These are phyloP conservation scores for Berkeleyomyces rouxiae DNA, from an alignment of 2,329 filamentous ascomycete species.

Conservation along the genomic window DNA sequence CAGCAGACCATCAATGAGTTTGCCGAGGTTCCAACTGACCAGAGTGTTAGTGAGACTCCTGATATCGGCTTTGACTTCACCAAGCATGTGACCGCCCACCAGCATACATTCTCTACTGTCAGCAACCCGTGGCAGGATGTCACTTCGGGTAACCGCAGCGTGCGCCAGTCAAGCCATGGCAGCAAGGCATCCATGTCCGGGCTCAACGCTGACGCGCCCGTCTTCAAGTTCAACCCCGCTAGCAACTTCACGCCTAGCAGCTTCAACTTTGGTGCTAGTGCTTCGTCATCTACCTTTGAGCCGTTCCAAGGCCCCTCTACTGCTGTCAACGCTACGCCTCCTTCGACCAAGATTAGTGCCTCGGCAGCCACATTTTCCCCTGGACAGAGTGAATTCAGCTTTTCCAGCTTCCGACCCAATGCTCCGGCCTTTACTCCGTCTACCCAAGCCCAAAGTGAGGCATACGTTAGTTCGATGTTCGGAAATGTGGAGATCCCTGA, in stretches of 20 bases:
- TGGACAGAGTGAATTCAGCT: slow-evolving; percentile 46
- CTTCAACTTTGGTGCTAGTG: slow-evolving; percentile 28
- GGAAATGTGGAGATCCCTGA: slow-evolving; percentile 51
- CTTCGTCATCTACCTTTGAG: slow-evolving; percentile 28
- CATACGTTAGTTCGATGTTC: slow-evolving; percentile 43
- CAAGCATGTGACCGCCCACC: slow-evolving; percentile 30
- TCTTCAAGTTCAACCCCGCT: slow-evolving; percentile 61
- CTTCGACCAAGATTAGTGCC: slow-evolving; percentile 43
- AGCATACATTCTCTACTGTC: slow-evolving; percentile 35
- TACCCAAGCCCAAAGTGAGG: slow-evolving; percentile 30
- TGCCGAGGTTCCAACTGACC: slow-evolving; percentile 52
- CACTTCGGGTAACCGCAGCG: slow-evolving; percentile 24
- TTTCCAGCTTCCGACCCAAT: slow-evolving; percentile 60
- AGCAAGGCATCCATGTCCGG: slow-evolving; percentile 59
- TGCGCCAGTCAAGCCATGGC: slow-evolving; percentile 36
- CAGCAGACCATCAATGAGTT: slow-evolving; percentile 37
- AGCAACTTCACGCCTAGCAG: slow-evolving; percentile 30
- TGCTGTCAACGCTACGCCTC: slow-evolving; percentile 23
- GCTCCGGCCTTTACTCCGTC: slow-evolving; percentile 61
- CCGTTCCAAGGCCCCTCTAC: slow-evolving; percentile 29
- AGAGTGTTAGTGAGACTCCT: slow-evolving; percentile 41
- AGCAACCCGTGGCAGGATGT: slow-evolving; percentile 47
- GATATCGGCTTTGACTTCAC: slow-evolving; percentile 34
- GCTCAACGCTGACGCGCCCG: slow-evolving; percentile 75
- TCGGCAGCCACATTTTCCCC: slow-evolving; percentile 58